A percentile compares a stretch with the other conserved stretches of the same genome.
Conservation (phyloP, 2,329 filamentous ascomycete genomes). For the Microcyclosporella mali region DNA sequence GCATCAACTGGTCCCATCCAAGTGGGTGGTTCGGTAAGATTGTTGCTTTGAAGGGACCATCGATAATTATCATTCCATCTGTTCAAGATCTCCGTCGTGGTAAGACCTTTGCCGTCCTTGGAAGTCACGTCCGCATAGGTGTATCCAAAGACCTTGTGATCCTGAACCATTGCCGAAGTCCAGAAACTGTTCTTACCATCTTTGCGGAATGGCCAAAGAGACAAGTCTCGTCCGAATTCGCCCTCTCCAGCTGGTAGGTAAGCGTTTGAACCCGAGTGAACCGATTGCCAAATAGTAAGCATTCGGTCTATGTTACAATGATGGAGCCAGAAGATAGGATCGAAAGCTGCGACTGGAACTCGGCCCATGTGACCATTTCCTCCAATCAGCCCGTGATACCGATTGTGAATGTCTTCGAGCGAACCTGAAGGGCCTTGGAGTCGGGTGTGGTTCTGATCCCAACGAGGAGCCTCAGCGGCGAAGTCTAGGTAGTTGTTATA, state of each 20-base stretch:
- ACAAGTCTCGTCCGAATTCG: constrained; percentile 20
- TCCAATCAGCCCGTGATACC: constrained; percentile 21
- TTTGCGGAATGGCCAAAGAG: constrained; percentile 59
- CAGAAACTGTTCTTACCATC: constrained; percentile 53
- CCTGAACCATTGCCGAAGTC: constrained; percentile 57
- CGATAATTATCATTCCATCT: too few relatives aligned
- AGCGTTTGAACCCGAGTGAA: too few relatives aligned
- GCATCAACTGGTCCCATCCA: too few relatives aligned
- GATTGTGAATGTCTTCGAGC: constrained; percentile 26
- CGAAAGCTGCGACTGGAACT: constrained; percentile 26
- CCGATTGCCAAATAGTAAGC: constrained; percentile 28
- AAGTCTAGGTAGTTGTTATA: too few relatives aligned
- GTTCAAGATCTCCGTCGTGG: too few relatives aligned
- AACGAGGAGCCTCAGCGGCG: too few relatives aligned
- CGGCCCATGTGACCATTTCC: constrained; percentile 30
- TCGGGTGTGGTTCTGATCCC: too few relatives aligned
- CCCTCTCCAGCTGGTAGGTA: constrained; percentile 7
- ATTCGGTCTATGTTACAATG: constrained; percentile 31
- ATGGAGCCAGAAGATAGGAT: constrained; percentile 32
- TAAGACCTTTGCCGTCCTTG: constrained; percentile 12
- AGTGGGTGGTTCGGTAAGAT: too few relatives aligned
- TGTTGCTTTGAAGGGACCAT: too few relatives aligned
- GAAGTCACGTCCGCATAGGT: constrained; percentile 61
- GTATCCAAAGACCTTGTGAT: constrained; percentile 58
- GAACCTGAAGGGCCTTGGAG: too few relatives aligned